Percentiles rank a stretch among this genome's conserved stretches.
Conservation (phyloP, 106 monocot genomes). For the Platanthera zijinensis region DNA sequence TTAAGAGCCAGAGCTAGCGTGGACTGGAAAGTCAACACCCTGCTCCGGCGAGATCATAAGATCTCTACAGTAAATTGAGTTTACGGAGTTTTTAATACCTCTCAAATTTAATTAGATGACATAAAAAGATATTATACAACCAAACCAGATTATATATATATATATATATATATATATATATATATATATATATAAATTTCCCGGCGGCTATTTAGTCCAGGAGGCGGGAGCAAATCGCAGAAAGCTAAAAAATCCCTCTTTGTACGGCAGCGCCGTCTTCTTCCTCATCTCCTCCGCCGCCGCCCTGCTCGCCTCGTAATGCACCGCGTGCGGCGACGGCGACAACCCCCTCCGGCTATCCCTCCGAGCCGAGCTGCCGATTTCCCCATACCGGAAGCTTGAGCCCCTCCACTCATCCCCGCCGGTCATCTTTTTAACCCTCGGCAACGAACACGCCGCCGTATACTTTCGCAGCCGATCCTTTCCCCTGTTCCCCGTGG, state of each 20-base stretch:
- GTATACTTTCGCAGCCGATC: not conserved
- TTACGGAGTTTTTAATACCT: no score
- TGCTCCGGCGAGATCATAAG: no score
- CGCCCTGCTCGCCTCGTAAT: conserved; percentile 18
- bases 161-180: no score
- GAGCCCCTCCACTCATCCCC: conserved; percentile 3
- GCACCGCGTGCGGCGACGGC: conserved; percentile 12
- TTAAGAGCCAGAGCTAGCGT: no score
- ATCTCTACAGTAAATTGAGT: no score
- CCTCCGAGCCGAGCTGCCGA: not conserved
- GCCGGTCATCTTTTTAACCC: not conserved
- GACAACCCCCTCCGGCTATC: not conserved
- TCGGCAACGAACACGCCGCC: not conserved
- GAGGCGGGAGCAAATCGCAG: conserved; percentile 34
- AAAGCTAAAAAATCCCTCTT: conserved; percentile 25
- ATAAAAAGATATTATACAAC: no score
- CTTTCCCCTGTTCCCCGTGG: not conserved
- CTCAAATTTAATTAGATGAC: no score
- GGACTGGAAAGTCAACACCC: no score
- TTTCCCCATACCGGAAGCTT: not conserved
- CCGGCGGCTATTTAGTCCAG: not conserved
- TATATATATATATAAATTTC: not conserved
- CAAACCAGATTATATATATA: no score
- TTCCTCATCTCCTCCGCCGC: conserved; percentile 29
- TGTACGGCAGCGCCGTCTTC: conserved; percentile 33